Evolutionary conservation across 768 basidiomycete genomes (phyloP).

Genomic region (Lentinula sp.): DNA sequence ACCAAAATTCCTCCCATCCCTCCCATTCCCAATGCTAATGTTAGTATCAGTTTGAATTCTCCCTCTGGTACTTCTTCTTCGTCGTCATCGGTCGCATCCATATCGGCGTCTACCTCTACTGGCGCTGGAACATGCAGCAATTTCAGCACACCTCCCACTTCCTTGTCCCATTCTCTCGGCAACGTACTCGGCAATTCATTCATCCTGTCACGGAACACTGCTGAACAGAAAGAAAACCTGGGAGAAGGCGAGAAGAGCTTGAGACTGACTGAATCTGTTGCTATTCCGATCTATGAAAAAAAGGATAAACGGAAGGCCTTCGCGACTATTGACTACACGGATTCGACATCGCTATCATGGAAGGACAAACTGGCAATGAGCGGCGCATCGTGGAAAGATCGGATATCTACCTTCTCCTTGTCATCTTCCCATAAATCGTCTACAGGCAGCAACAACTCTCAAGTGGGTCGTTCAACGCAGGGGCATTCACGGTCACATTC

Average conservation of each 20-base stretch:
- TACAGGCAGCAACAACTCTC: constrained; percentile 25
- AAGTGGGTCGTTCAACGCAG: constrained; percentile 17
- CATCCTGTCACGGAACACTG: constrained; percentile 18
- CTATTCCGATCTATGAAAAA: constrained; percentile 27
- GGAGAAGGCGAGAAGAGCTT: neutral
- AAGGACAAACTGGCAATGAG: constrained; percentile 2
- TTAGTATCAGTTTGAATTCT: constrained; percentile 15
- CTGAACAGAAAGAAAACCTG: neutral
- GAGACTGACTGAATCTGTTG: neutral
- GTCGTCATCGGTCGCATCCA: constrained; percentile 45
- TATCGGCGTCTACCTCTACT: constrained; percentile 21
- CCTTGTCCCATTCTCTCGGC: constrained; percentile 41
- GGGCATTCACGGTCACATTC: constrained; percentile 33
- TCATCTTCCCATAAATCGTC: constrained; percentile 32
- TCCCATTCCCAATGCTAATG: constrained; percentile 9
- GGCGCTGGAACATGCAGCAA: constrained; percentile 32
- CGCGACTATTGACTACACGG: neutral
- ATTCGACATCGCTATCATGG: constrained; percentile 1
- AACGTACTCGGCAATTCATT: constrained; percentile 27
- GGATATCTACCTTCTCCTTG: constrained; percentile 22
- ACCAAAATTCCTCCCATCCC: constrained; percentile 13
- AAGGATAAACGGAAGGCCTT: constrained; percentile 26
- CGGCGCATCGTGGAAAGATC: constrained; percentile 29
- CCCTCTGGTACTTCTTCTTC: constrained; percentile 44
- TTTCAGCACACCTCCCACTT: constrained; percentile 54